Conservation (phyloP, 495 filamentous ascomycete species). For the Penicillium alfredii region DNA sequence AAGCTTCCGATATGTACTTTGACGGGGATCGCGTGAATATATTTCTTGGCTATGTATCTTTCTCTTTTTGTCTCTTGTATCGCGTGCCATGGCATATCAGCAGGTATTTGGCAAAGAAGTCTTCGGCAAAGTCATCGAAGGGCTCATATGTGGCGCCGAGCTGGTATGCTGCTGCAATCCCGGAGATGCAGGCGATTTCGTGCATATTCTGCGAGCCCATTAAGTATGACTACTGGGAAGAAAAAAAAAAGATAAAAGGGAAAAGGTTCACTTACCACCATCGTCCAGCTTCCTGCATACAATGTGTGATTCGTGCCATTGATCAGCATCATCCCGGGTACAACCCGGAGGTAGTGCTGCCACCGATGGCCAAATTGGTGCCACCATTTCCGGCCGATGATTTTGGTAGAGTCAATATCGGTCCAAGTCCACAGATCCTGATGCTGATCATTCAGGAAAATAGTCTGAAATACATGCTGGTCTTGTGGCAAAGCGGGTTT, state of each 20-base stretch:
- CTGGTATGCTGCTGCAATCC: constrained; percentile 70
- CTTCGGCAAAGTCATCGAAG: constrained; percentile 56
- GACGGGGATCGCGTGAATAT: not conserved
- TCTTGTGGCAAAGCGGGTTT: constrained; percentile 40
- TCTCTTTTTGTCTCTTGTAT: constrained; percentile 26
- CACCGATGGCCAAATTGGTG: constrained; percentile 78
- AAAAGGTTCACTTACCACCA: constrained; percentile 65
- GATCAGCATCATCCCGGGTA: constrained; percentile 77
- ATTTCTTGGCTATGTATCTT: not conserved
- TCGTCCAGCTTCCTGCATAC: constrained; percentile 71
- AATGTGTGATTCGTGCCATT: constrained; percentile 62
- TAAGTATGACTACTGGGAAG: too few relatives aligned
- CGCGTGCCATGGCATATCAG: constrained; percentile 46
- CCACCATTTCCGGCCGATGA: constrained; percentile 76
- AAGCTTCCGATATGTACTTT: constrained; percentile 30
- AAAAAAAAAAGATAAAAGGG: too few relatives aligned
- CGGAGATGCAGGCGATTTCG: constrained; percentile 71
- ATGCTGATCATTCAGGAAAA: constrained; percentile 69
- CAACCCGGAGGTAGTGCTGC: constrained; percentile 73
- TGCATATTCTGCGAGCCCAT: constrained; percentile 59
- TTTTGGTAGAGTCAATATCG: constrained; percentile 61
- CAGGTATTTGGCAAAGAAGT: constrained; percentile 52
- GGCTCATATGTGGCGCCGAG: constrained; percentile 69
- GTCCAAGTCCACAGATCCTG: constrained; percentile 63
- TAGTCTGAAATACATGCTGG: constrained; percentile 75